Base-by-base conservation (phyloP, 2,329 filamentous ascomycete genomes). In the Trichoderma afroharzianum region DNA sequence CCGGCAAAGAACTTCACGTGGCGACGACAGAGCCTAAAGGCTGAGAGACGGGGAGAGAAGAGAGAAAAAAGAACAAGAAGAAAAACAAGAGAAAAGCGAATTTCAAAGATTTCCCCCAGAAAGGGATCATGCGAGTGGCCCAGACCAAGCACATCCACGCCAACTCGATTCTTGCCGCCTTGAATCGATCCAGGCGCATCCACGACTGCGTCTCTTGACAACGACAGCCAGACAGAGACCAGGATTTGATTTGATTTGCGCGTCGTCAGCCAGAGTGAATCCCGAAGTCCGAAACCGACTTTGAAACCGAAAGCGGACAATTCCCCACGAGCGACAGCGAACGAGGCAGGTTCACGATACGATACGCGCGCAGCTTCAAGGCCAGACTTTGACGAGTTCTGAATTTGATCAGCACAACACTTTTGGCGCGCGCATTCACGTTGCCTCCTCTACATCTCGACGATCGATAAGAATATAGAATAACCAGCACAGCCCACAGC, bases 121-220 rank as follows among this genome's bases (percentile, higher is more conserved):
- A 28, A 57, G 63, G 59, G 70, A 71, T 50, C 63, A 71, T 71
- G 70, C 43, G 69, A 71, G 62, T n/a, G 33, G 55, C 55, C 62
- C 50, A 55, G 61, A 28, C 50, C 14, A 28, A 67, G 57, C 57
- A 32, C 57, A 59, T 4, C 28, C 18, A 32, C 53, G 39, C 63
- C 43, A 55, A 24, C 39, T 47, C 62, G 36, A 43, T 39, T 70
- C 55, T 63, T 70, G 59, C 58, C 14, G 63, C 68, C 70, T 64
- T 68, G 28, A 58, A 67, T 33, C 61, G 43, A 67, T 63, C 71
- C 30, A 68, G 70, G 70, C 64, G 66, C 66, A 70, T 71, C 67
- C 32, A 67, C 71, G 71, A 72, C 62, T 53, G 58, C 47, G 36
- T 68, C 30, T 68, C 67, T 24, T 68, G 63, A 72, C 62, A 53